Conservation (phyloP, 1,284 basidiomycete species). For the Heterobasidion occidentale region DNA sequence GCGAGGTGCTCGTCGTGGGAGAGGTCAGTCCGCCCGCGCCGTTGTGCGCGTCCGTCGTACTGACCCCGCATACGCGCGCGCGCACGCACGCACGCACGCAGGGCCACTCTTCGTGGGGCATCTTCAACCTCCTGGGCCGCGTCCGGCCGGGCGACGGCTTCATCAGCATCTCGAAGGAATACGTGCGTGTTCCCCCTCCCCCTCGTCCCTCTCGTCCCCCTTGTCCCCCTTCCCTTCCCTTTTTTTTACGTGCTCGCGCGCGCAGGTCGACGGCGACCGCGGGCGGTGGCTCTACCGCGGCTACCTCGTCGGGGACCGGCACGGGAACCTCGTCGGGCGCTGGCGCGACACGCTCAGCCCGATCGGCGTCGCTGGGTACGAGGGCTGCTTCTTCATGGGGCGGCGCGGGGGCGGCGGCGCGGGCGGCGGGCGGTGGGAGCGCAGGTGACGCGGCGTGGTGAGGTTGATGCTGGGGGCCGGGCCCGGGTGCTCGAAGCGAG, state of each 20-base stretch:
- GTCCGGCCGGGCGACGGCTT: constrained; percentile 66
- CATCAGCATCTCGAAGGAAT: constrained; percentile 65
- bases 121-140: constrained; percentile 63
- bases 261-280: constrained; percentile 44
- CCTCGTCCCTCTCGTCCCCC: too few relatives aligned
- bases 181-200: constrained; percentile 40
- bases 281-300: constrained; percentile 74
- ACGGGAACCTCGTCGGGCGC: constrained; percentile 60
- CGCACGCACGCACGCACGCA: too few relatives aligned
- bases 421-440: too few relatives aligned
- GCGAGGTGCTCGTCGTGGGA: constrained; percentile 61
- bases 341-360: constrained; percentile 71
- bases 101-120: constrained; percentile 79
- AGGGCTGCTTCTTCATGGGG: constrained; percentile 71
- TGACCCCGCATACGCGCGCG: too few relatives aligned
- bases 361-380: constrained; percentile 49
- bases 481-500: neutral
- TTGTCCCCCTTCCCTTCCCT: too few relatives aligned
- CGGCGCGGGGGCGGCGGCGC: constrained; percentile 35
- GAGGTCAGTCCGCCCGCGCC: constrained; percentile 42
- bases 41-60: too few relatives aligned
- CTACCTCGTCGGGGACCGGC: constrained; percentile 57
- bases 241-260: too few relatives aligned
- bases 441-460: too few relatives aligned
- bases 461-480: too few relatives aligned